Conservation (phyloP, 2,329 filamentous ascomycete genomes). For the Aspergillus uvarum region DNA sequence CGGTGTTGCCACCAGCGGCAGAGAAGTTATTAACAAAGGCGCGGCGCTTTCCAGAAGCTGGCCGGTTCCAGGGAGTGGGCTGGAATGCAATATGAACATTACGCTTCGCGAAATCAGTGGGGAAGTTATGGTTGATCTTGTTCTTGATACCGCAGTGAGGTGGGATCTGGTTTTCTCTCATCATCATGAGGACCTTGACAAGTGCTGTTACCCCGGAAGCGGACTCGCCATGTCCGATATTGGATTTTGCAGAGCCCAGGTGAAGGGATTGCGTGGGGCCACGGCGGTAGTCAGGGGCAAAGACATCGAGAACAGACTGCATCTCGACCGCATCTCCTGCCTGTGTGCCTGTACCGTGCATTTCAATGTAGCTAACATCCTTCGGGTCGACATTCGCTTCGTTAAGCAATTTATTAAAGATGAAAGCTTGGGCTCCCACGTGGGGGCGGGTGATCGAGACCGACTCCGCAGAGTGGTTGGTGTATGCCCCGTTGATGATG, state of each 20-base stretch:
- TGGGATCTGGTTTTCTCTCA: slow-evolving; percentile 35
- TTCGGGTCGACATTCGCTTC: slow-evolving; percentile 73
- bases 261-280: slow-evolving; percentile 50
- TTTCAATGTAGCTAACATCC: slow-evolving; percentile 80
- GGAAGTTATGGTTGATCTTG: slow-evolving; percentile 49
- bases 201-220: slow-evolving; percentile 54
- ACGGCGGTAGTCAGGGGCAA: slow-evolving; percentile 53
- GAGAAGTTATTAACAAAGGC: slow-evolving; percentile 66
- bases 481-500: slow-evolving; percentile 71
- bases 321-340: slow-evolving; percentile 80
- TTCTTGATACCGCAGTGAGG: slow-evolving; percentile 40
- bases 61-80: slow-evolving; percentile 39
- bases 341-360: slow-evolving; percentile 87
- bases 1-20: slow-evolving; percentile 70
- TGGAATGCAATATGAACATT: slow-evolving; percentile 51
- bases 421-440: slow-evolving; percentile 69
- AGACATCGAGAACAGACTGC: slow-evolving; percentile 68
- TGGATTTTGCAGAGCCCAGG: slow-evolving; percentile 64
- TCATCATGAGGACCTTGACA: slow-evolving; percentile 42
- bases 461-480: slow-evolving; percentile 80
- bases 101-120: slow-evolving; percentile 43
- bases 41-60: slow-evolving; percentile 34
- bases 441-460: slow-evolving; percentile 84
- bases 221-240: slow-evolving; percentile 64
- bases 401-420: slow-evolving; percentile 69